These are phyloP conservation scores for Teratosphaeria pseudoeucalypti DNA, from an alignment of 2,329 filamentous ascomycete genomes.

Conservation along the genomic window DNA sequence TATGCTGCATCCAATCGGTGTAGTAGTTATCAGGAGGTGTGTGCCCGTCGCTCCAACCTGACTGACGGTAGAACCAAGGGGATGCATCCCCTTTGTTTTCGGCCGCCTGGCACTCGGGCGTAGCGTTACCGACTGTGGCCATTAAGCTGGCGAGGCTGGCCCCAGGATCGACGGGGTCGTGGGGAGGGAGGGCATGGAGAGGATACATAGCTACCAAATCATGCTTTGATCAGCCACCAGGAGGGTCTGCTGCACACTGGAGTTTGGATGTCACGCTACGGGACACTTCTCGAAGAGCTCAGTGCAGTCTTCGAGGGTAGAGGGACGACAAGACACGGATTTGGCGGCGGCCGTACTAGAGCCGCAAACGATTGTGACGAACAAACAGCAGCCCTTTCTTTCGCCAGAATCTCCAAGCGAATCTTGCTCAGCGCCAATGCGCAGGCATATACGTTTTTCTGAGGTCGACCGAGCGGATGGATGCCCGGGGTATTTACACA, in stretches of 20 bases:
- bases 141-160: neutral
- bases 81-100: neutral
- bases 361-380: no score
- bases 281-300: no score
- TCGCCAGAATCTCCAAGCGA: neutral
- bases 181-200: no score
- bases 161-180: neutral
- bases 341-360: no score
- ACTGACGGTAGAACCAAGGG: neutral
- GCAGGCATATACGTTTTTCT: neutral
- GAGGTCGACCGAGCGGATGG: neutral
- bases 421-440: neutral
- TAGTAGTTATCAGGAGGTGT: no score
- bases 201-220: neutral
- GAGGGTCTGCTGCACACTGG: neutral
- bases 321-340: no score
- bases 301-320: no score
- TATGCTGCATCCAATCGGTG: neutral
- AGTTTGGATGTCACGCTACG: no score
- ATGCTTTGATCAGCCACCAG: neutral
- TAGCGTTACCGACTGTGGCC: no score
- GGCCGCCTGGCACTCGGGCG: neutral
- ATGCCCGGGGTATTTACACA: neutral
- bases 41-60: neutral
- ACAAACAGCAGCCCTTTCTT: no score